Evolutionary conservation across 768 basidiomycete species (phyloP).

Genomic region (Sporobolomyces pararoseus): DNA sequence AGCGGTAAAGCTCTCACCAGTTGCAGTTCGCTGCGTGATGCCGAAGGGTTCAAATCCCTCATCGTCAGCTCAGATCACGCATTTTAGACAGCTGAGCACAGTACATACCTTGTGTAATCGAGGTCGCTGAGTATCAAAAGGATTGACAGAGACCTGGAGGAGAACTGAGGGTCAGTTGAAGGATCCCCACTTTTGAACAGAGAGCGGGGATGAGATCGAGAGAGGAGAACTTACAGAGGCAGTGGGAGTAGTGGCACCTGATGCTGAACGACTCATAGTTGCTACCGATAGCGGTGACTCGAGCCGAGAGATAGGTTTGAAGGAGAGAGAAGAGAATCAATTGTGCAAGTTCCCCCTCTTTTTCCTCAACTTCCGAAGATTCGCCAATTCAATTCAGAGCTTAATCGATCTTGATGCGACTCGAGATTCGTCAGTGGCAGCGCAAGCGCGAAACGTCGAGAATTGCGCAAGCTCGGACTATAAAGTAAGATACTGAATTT

Average conservation of each 20-base stretch:
- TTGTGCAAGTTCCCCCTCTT: background rate
- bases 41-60: background rate
- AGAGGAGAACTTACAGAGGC: slow-evolving; percentile 13
- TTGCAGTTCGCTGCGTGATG: slow-evolving; percentile 29
- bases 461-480: too few relatives aligned
- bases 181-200: background rate
- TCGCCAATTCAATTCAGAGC: background rate
- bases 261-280: slow-evolving; percentile 12
- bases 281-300: too few relatives aligned
- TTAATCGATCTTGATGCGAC: too few relatives aligned
- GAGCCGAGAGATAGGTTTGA: background rate
- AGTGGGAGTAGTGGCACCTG: slow-evolving; percentile 27
- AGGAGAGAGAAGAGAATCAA: background rate
- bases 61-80: background rate
- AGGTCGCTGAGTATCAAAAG: slow-evolving; percentile 18
- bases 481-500: background rate
- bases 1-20: background rate
- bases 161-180: background rate
- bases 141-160: slow-evolving; percentile 13
- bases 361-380: background rate
- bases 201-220: background rate
- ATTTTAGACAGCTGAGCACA: too few relatives aligned
- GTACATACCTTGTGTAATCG: slow-evolving; percentile 27
- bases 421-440: too few relatives aligned
- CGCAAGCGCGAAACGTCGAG: too few relatives aligned